Percentiles rank a stretch among this genome's conserved stretches.
Evolutionary conservation across 257 asterid species (phyloP).

Genomic region (Lantana camara): DNA sequence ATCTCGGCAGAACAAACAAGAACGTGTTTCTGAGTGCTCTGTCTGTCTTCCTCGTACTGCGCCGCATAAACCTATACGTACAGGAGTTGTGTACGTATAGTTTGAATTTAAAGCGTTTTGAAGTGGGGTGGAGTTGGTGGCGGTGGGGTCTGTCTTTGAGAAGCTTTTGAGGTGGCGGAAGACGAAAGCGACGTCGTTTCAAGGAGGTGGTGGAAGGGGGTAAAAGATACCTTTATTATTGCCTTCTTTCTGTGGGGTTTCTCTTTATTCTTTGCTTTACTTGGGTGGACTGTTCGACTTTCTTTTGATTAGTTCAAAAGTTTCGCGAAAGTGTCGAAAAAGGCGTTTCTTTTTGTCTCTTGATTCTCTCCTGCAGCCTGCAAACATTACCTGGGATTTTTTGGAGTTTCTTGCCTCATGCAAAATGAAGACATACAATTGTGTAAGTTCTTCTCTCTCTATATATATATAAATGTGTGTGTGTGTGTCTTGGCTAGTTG

Average conservation of each 20-base stretch:
- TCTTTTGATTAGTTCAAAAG: slow-evolving; percentile 31
- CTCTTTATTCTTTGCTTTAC: slow-evolving; percentile 54
- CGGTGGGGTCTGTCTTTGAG: background rate
- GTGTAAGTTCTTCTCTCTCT: slow-evolving; percentile 37
- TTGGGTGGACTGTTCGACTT: slow-evolving; percentile 25
- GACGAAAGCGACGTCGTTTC: slow-evolving; percentile 40
- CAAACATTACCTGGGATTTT: background rate
- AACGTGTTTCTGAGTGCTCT: background rate
- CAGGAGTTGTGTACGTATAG: background rate
- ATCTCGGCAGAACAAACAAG: slow-evolving; percentile 8
- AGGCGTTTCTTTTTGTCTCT: background rate
- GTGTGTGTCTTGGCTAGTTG: background rate
- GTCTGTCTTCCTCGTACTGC: background rate
- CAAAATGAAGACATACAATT: slow-evolving; percentile 43
- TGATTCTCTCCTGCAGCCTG: slow-evolving; percentile 9
- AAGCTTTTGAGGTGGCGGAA: slow-evolving; percentile 3
- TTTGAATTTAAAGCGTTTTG: background rate
- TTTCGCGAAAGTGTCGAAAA: slow-evolving; percentile 19
- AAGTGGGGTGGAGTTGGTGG: background rate
- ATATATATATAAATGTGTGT: background rate
- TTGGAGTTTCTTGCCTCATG: slow-evolving; percentile 19
- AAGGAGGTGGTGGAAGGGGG: background rate
- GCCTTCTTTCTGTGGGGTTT: slow-evolving; percentile 45
- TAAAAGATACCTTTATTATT: slow-evolving; percentile 37
- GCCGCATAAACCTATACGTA: slow-evolving; percentile 11